Base-by-base conservation (phyloP, 139 green algal species). In the Deuterostichococcus epilithicus region DNA sequence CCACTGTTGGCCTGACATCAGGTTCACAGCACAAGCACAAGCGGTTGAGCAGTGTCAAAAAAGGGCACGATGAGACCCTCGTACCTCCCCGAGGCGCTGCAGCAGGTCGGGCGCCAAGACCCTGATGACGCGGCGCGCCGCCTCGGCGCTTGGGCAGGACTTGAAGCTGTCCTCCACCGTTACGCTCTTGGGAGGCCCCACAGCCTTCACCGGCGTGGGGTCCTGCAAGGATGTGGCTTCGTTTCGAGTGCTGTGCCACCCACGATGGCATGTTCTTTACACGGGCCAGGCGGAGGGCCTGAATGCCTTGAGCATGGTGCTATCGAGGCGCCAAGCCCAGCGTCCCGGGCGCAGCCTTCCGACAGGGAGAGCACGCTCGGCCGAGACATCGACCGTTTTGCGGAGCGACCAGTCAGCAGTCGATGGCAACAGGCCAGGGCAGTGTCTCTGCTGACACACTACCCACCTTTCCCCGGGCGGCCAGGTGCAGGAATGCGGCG, bases 161-260 rank as follows among this genome's bases (percentile, higher is more conserved):
- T 87, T 88, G 81, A 93, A 93, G 60, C 66, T 84, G 76, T 94
- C 90, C 73, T 96, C 91, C 28, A 94, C 88, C 0, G 86, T 94
- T n/a, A 96, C 83, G n/a, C 71, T 81, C 78, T 93, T 94, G 25
- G 89, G 85, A 2, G 84, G 81, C 0, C 85, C 81, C 22, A 68
- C 81, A 28, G 87, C 75, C 3, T 74, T 63, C 15, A 96, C 89
- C n/a, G 84, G 81, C 22, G 73, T 71, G 38, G 81, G 44, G 78
- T 96, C 91, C 84, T 84, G 78, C 67, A 59, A n/a, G 3, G 23
- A 39, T 26, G 72, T 22, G 39, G n/a, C n/a, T n/a, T n/a, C n/a
- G n/a, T n/a, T n/a, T n/a, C n/a, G n/a, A n/a, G n/a, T n/a, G n/a
- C n/a, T n/a, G n/a, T n/a, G n/a, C n/a, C n/a, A n/a, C n/a, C n/a